Conservation (phyloP, 2,329 filamentous ascomycete species). For the Rutstroemia sp. region DNA sequence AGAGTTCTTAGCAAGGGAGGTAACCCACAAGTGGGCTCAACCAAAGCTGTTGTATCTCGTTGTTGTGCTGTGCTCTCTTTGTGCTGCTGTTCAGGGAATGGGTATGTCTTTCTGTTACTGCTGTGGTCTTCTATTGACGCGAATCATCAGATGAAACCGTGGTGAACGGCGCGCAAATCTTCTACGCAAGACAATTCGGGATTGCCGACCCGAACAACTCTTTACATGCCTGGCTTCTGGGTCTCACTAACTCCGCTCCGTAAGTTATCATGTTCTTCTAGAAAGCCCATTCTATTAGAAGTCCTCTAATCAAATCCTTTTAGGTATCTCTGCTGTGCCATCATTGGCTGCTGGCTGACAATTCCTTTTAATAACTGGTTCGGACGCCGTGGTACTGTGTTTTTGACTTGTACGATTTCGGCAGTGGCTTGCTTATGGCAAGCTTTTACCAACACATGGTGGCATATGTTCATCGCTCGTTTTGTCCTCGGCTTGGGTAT, state of each 20-base stretch:
- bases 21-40: slow-evolving; percentile 62
- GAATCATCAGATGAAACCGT: slow-evolving; percentile 50
- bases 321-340: slow-evolving; percentile 38
- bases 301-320: slow-evolving; percentile 39
- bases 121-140: too few relatives aligned
- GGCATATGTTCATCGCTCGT: slow-evolving; percentile 46
- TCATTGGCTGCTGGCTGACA: slow-evolving; percentile 42
- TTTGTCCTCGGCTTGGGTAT: slow-evolving; percentile 55
- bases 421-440: slow-evolving; percentile 54
- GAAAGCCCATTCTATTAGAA: not conserved
- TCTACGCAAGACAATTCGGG: slow-evolving; percentile 54
- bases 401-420: slow-evolving; percentile 58
- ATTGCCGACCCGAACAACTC: slow-evolving; percentile 43
- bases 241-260: slow-evolving; percentile 53
- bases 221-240: slow-evolving; percentile 48
- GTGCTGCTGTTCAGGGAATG: slow-evolving; percentile 52
- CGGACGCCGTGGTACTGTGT: slow-evolving; percentile 58
- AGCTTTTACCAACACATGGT: slow-evolving; percentile 51
- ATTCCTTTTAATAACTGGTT: slow-evolving; percentile 52
- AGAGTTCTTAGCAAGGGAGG: slow-evolving; percentile 50
- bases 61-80: slow-evolving; percentile 41
- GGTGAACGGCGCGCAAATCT: slow-evolving; percentile 60
- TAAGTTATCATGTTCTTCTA: not conserved
- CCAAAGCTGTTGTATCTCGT: slow-evolving; percentile 37
- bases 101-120: not conserved